Percentiles rank a stretch among this genome's conserved stretches.
phyloP scores from a whole-genome alignment of 140 eudicot species.

The Stevia rebaudiana region DNA sequence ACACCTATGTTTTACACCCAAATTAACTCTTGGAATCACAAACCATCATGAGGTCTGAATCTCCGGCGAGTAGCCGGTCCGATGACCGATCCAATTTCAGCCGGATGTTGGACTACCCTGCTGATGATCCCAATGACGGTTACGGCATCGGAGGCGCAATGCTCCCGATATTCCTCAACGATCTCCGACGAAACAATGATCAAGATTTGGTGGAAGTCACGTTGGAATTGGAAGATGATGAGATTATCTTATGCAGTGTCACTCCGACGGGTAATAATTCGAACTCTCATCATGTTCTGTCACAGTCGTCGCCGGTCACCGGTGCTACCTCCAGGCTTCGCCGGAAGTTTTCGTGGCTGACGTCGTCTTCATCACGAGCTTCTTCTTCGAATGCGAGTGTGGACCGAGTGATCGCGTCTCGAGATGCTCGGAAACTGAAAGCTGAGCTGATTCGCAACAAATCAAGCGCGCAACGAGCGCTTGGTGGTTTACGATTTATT shows the following conservation, averaged over 20 bases:
- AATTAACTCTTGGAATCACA: background rate
- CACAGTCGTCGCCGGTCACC: slow-evolving; percentile 9
- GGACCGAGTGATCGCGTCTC: slow-evolving; percentile 28
- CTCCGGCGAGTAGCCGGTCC: slow-evolving; percentile 35
- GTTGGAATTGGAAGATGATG: slow-evolving; percentile 53
- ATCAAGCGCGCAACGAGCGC: slow-evolving; percentile 87
- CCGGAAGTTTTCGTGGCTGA: slow-evolving; percentile 54
- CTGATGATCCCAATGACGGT: slow-evolving; percentile 26
- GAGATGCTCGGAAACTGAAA: slow-evolving; percentile 58
- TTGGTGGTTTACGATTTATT: slow-evolving; percentile 76
- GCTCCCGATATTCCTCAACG: slow-evolving; percentile 85
- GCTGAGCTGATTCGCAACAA: slow-evolving; percentile 50
- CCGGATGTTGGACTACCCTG: slow-evolving; percentile 42
- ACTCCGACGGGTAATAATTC: slow-evolving; percentile 40
- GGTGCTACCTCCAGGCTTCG: slow-evolving; percentile 44
- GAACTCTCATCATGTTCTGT: slow-evolving; percentile 7
- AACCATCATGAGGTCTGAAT: slow-evolving; percentile 37
- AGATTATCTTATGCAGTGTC: slow-evolving; percentile 52
- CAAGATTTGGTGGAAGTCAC: slow-evolving; percentile 75
- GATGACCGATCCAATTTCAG: slow-evolving; percentile 44
- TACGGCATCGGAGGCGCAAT: slow-evolving; percentile 66
- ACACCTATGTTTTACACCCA: slow-evolving; percentile 3
- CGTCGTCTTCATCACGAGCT: slow-evolving; percentile 41
- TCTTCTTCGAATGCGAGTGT: slow-evolving; percentile 37
- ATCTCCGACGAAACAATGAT: slow-evolving; percentile 44